These are phyloP conservation scores for Meyerozyma sp. DNA, from an alignment of 1,139 yeast species.

Conservation along the genomic window DNA sequence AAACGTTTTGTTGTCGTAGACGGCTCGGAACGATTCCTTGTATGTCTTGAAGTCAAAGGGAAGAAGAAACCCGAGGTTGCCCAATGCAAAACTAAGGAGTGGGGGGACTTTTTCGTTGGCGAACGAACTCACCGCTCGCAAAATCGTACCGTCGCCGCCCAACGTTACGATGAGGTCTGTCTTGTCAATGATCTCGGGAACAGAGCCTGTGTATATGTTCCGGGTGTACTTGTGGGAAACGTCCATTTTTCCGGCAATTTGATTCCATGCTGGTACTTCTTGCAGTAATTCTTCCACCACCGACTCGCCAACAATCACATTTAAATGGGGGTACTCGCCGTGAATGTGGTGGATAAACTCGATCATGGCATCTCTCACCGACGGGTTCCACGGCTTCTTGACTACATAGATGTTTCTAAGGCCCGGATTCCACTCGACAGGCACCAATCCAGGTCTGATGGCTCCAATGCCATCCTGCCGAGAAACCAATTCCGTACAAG, in stretches of 20 bases:
- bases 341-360: conserved; percentile 55
- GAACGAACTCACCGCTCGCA: conserved; percentile 65
- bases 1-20: conserved; percentile 61
- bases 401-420: conserved; percentile 71
- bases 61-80: conserved; percentile 83
- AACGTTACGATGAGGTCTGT: conserved; percentile 76
- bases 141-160: conserved; percentile 95
- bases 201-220: conserved; percentile 53
- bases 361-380: conserved; percentile 63
- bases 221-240: background rate
- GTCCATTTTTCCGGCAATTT: background rate
- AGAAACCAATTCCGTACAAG: conserved; percentile 7
- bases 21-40: conserved; percentile 55
- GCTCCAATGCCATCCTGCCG: conserved; percentile 39
- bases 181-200: conserved; percentile 48
- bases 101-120: conserved; percentile 78
- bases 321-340: conserved; percentile 58
- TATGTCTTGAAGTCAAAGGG: conserved; percentile 76
- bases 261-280: conserved; percentile 18
- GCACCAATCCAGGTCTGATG: conserved; percentile 44
- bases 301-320: conserved; percentile 70
- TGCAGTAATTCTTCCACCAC: conserved; percentile 66
- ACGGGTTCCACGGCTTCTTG: conserved; percentile 75
- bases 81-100: conserved; percentile 80
- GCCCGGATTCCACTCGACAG: conserved; percentile 42